phyloP scores from a whole-genome alignment of 2,329 filamentous ascomycete genomes.

The Aspergillus neoniger region DNA sequence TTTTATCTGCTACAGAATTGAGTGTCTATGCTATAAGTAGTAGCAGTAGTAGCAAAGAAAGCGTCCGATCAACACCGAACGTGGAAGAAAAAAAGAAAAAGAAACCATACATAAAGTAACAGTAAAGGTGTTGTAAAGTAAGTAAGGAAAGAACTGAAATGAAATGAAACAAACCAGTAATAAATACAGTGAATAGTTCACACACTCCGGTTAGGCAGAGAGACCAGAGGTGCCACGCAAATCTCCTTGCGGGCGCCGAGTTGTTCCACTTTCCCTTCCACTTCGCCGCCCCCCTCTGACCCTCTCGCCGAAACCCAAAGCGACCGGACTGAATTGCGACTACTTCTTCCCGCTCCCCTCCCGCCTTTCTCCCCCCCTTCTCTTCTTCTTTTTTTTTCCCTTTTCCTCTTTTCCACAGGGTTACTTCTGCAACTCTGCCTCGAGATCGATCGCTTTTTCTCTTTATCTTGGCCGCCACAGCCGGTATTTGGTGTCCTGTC shows the following conservation, averaged over 20 bases:
- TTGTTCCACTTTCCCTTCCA: constrained; percentile 12
- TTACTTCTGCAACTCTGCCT: constrained; percentile 30
- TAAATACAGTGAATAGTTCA: background rate
- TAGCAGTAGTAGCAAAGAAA: too few species aligned
- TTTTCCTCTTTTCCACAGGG: constrained; percentile 24
- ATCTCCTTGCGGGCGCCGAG: constrained; percentile 16
- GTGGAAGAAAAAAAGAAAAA: background rate
- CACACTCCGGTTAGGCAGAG: background rate
- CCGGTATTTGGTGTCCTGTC: constrained; percentile 50
- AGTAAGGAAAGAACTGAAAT: too few species aligned
- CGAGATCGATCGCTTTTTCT: constrained; percentile 37
- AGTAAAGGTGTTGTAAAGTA: too few species aligned
- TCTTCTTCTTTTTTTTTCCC: constrained; percentile 17
- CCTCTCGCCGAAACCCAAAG: constrained; percentile 12
- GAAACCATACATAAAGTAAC: too few species aligned
- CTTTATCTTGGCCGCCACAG: constrained; percentile 46
- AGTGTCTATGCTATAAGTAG: too few species aligned
- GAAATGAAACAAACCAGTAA: background rate
- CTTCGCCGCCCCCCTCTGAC: constrained; percentile 6
- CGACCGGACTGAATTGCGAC: background rate
- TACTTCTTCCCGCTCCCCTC: constrained; percentile 16
- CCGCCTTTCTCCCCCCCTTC: constrained; percentile 14
- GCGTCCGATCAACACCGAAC: background rate
- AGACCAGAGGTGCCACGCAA: constrained; percentile 1
- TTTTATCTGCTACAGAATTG: background rate